Base-by-base conservation (phyloP, 2,329 filamentous ascomycete genomes). In the Alternaria viburni region DNA sequence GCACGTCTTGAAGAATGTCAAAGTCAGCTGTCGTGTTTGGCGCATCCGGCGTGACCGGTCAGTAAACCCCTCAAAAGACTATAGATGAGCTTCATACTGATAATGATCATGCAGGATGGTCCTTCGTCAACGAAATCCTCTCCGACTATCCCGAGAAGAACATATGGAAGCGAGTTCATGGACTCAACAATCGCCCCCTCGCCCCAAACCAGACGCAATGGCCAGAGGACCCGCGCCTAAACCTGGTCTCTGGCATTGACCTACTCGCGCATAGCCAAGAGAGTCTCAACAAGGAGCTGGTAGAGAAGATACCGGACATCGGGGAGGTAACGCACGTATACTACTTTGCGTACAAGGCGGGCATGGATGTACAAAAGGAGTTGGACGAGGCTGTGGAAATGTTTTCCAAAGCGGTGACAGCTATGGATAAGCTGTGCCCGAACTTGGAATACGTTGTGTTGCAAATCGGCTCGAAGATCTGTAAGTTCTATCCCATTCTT, bases 291-390 rank as follows among this genome's bases (percentile, higher is more conserved):
- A 66, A 66, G 15, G 71, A 72, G 26, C 59, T 83, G 51, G 71
- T 74, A 49, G 57, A 69, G 19, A 77, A 74, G 45, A 74, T 83
- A 28, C 59, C 76, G 2, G 73, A 75, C 3, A 71, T 83, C 9
- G 69, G 76, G 9, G 74, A 78, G 25, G 79, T 83, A 2, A 83
- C 81, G 21, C 82, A 84, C 71, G 77, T 83, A 12, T 82, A 82
- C 69, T 84, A 81, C 59, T 66, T 82, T 71, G 81, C 82, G 51
- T 83, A 82, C 71, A 83, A 82, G 68, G 81, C 79, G 13, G 76
- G 73, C 15, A 74, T 76, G 15, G 80, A 84, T 59, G 52, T 79
- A 10, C 68, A 77, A 17, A 75, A 80, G 61, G 80, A 83, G 63
- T 61, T 77, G 45, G 70, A 78, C 23, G 80, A 83, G 55, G 81